Base-by-base conservation (phyloP, 768 basidiomycete species). In the Suillus brevipes region DNA sequence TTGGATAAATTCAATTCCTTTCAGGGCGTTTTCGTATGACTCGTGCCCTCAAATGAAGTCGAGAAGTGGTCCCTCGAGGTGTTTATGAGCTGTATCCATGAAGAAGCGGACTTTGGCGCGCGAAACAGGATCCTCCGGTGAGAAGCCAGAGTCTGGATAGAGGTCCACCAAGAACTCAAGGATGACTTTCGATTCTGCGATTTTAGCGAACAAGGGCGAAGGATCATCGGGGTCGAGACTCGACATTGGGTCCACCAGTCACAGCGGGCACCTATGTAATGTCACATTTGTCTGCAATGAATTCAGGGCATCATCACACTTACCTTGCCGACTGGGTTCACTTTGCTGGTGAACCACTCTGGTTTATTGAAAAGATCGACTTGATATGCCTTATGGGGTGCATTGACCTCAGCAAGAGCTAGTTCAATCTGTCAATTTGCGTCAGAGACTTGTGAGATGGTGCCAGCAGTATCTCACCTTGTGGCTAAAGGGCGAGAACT, bases 321-420 rank as follows among this genome's bases (percentile, higher is more conserved):
- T 64, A 87, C 87, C 80, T 88, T 88, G 75, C 83, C 83, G 0
- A 82, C 86, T 0, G 86, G 85, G 73, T 88, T 89, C 47, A 89
- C 81, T 65, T 84, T 81, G 0, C 82, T 82, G 4, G 14, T 7
- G 69, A 87, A 88, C 87, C 87, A 88, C 61, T 82, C 84, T 4
- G 87, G 87, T 76, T 89, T 89, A 77, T 86, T 85, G 66, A 64
- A 60, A 10, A 89, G 74, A 66, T 88, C 84, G 60, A 89, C 81
- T 68, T 88, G 83, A 64, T 77, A 86, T 18, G 81, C 76, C n/a
- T 75, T 84, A 71, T 78, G 83, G 3, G 80, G 67, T 12, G 82
- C 77, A 6, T 80, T 77, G 1, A 83, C 79, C 67, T 88, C 87
- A 7, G 79, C 78, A 31, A 89, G 79, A 2, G 87, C 86, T 38